These are phyloP conservation scores for Penicillium waksmanii DNA, from an alignment of 495 filamentous ascomycete species.

Conservation along the genomic window DNA sequence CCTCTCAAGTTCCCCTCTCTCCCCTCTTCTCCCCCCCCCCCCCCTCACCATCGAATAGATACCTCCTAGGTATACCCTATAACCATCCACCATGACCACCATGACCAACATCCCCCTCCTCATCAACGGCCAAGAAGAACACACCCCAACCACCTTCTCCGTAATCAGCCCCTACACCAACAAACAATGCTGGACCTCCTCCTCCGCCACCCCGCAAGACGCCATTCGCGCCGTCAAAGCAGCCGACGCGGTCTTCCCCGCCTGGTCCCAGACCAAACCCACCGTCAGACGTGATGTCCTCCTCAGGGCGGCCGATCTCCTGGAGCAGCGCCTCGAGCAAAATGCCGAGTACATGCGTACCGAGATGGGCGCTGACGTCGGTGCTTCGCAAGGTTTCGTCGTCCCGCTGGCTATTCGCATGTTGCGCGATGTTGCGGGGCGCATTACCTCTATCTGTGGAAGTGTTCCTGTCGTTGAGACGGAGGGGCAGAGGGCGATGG, in stretches of 20 bases:
- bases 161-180: constrained; percentile 71
- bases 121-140: constrained; percentile 69
- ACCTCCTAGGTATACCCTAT: neutral
- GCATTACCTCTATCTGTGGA: constrained; percentile 63
- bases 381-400: constrained; percentile 61
- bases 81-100: constrained; percentile 11
- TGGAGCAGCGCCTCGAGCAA: constrained; percentile 64
- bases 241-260: constrained; percentile 68
- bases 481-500: constrained; percentile 62
- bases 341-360: constrained; percentile 63
- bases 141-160: constrained; percentile 59
- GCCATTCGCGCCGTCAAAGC: constrained; percentile 65
- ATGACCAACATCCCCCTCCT: constrained; percentile 61
- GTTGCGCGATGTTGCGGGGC: constrained; percentile 71
- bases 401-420: constrained; percentile 59
- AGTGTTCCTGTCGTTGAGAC: constrained; percentile 61
- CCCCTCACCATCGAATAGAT: neutral
- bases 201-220: constrained; percentile 63
- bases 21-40: too few species aligned
- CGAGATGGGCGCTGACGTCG: constrained; percentile 67
- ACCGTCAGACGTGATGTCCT: constrained; percentile 71
- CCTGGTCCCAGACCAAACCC: constrained; percentile 71
- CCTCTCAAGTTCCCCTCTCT: too few species aligned
- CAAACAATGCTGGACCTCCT: constrained; percentile 62
- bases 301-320: constrained; percentile 68